Evolutionary conservation across 805 yeast species (phyloP), one percentile per base, ranked within the genome.

Genomic region (Candida railenensis): DNA sequence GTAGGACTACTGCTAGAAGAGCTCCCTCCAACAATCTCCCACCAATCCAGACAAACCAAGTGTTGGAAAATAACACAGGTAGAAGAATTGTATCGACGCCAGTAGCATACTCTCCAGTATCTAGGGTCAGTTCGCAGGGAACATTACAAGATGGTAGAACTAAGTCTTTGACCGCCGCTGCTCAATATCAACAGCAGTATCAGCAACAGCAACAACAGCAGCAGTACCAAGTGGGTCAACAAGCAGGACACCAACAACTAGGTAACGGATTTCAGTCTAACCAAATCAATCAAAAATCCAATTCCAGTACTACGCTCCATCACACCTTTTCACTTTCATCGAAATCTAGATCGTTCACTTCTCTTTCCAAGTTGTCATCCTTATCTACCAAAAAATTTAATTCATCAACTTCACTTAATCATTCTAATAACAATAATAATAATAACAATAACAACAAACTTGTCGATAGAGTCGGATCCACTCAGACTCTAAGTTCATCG

Each of bases 331-430:
- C 74, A 20, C 57, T 71, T 15, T 58, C 71, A 2, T 68, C 75
- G 7, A 69, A 67, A 44, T 67, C 74, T 2, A 53, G 75, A 32
- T 71, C 76, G 1, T 69, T 71, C 45, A 62, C 71, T 15, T 72
- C 77, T 1, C 59, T 73, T 41, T 62, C 70, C 12, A 73, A 71
- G 49, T 58, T 71, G 18, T 69, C 76, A 2, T 68, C 71, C 2
- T 60, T 71, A 21, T 67, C 76, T 4, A 66, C 73, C n/a, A 70
- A 69, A 45, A 70, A 67, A 52, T 65, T 67, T 48, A 59, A 55
- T 40, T 67, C 72, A 8, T 59, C 71, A 1, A 44, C 69, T 5
- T 63, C 73, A 1, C 58, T 66, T 34, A 53, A 65, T 48, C 54
- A 50, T 38, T 15, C 48, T n/a, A 19, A 16, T 16, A 4, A 19